Conservation (phyloP, 2,329 filamentous ascomycete species). For the Hirsutella thompsonii region DNA sequence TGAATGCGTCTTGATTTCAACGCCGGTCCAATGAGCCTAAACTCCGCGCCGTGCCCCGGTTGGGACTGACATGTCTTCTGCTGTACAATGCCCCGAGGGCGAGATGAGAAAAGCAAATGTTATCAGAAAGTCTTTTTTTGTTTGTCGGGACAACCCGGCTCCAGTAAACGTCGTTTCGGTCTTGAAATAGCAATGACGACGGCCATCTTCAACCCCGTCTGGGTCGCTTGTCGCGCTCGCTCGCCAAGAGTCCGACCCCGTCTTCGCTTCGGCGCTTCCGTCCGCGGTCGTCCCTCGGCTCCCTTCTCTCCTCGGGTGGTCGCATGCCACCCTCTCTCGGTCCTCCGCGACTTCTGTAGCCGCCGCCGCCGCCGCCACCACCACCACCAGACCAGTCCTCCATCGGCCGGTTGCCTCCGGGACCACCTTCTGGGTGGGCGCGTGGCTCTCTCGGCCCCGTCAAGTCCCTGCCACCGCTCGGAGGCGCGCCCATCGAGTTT, state of each 20-base stretch:
- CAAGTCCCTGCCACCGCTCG: conserved; percentile 16
- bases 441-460: conserved; percentile 18
- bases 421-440: conserved; percentile 15
- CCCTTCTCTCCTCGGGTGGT: conserved; percentile 19
- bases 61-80: too few relatives aligned
- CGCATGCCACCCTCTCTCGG: conserved; percentile 18
- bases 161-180: too few relatives aligned
- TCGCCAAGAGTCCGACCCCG: conserved; percentile 21
- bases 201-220: conserved; percentile 20
- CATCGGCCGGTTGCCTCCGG: conserved; percentile 5
- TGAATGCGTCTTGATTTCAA: too few relatives aligned
- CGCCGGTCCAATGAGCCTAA: too few relatives aligned
- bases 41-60: too few relatives aligned
- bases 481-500: conserved; percentile 18
- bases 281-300: conserved; percentile 21
- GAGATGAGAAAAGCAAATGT: too few relatives aligned
- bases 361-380: conserved; percentile 14
- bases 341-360: conserved; percentile 20
- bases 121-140: not conserved
- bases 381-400: conserved; percentile 8
- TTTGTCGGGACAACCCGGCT: too few relatives aligned
- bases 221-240: conserved; percentile 40
- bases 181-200: not conserved
- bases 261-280: conserved; percentile 34
- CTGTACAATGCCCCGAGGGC: too few relatives aligned